Conservation (phyloP, 148 eudicot genomes). For the Cornus kousa region DNA sequence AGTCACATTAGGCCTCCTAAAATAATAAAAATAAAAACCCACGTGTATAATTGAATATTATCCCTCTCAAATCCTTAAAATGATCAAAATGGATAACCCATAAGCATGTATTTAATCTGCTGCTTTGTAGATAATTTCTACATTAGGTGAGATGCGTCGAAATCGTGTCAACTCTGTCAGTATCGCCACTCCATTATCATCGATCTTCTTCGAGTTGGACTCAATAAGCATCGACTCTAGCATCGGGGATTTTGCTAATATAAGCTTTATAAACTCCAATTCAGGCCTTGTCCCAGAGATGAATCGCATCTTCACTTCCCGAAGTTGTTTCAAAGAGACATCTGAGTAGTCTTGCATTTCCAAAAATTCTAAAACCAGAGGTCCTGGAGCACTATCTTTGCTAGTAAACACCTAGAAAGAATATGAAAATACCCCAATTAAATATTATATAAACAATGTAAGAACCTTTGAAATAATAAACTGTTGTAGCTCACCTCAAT, state of each 20-base stretch:
- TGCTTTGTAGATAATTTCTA: not conserved
- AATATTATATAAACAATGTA: too few species aligned
- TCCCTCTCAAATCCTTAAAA: too few species aligned
- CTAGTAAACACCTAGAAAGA: not conserved
- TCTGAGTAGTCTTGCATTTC: not conserved
- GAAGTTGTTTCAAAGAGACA: constrained; percentile 1
- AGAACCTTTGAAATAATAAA: too few species aligned
- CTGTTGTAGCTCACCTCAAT: too few species aligned
- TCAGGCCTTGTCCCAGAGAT: not conserved
- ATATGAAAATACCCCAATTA: not conserved
- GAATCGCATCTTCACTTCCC: not conserved
- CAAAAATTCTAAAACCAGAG: not conserved
- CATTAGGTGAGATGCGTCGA: not conserved
- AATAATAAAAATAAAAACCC: too few species aligned
- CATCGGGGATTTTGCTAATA: constrained; percentile 6
- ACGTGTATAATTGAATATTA: too few species aligned
- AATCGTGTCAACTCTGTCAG: not conserved
- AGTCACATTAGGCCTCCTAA: too few species aligned
- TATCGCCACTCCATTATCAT: not conserved
- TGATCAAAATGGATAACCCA: too few species aligned
- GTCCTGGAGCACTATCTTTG: not conserved
- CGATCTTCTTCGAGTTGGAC: not conserved
- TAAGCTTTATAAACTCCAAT: constrained; percentile 5
- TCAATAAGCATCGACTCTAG: constrained; percentile 2
- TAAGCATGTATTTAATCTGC: not conserved